Conservation (phyloP, 352 stramenopile genomes). For the Saprolegnia parasitica region DNA sequence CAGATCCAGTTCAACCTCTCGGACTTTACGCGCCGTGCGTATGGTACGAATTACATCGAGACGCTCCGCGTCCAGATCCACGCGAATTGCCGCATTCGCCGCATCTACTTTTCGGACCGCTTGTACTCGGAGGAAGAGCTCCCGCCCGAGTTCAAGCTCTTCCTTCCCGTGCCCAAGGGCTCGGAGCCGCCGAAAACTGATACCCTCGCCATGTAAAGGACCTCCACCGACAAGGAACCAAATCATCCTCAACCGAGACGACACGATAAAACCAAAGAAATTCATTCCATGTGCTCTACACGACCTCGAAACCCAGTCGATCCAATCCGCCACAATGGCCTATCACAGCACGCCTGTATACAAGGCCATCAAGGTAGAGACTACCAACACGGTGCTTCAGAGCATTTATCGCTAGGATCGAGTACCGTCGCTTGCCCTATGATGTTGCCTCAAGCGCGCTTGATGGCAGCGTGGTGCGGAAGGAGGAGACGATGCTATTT, state of each 20-base stretch:
- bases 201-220: conserved; percentile 30
- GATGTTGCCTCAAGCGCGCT: too few species aligned
- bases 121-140: conserved; percentile 97
- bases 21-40: conserved; percentile 95
- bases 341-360: too few species aligned
- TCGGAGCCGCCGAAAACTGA: conserved; percentile 38
- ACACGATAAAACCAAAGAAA: not conserved
- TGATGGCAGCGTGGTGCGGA: too few species aligned
- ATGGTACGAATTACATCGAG: conserved; percentile 98
- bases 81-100: conserved; percentile 95
- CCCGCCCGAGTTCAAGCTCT: conserved; percentile 96
- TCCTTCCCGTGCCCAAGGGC: conserved; percentile 91
- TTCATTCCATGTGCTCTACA: too few species aligned
- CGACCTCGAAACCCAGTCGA: too few species aligned
- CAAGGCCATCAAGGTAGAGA: too few species aligned
- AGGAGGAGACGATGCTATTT: too few species aligned
- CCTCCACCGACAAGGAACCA: too few species aligned
- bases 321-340: too few species aligned
- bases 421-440: too few species aligned
- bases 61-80: conserved; percentile 97
- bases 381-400: too few species aligned
- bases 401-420: too few species aligned
- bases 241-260: not conserved
- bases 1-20: conserved; percentile 98
- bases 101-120: conserved; percentile 97